phyloP scores from a whole-genome alignment of 2,329 filamentous ascomycete genomes.

The Septoria petroselini region DNA sequence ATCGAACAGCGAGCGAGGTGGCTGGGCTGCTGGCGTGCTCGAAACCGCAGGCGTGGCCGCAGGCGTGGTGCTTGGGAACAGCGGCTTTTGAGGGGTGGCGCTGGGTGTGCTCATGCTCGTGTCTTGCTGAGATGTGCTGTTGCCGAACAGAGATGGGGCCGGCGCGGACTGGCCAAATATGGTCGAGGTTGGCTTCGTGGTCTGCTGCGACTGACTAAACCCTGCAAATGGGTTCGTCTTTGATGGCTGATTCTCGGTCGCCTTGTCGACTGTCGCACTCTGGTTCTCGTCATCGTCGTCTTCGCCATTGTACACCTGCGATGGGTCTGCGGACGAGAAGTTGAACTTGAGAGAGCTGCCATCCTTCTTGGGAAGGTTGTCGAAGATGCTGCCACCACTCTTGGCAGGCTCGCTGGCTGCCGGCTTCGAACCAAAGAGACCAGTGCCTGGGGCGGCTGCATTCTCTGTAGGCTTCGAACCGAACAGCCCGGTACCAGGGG shows the following conservation, averaged over 20 bases:
- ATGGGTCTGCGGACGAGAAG: constrained; percentile 24
- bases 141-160: constrained; percentile 13
- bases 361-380: constrained; percentile 20
- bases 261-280: constrained; percentile 6
- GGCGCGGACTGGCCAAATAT: constrained; percentile 8
- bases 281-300: constrained; percentile 20
- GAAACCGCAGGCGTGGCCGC: constrained; percentile 13
- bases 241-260: constrained; percentile 7
- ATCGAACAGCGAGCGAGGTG: constrained; percentile 23
- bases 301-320: constrained; percentile 20
- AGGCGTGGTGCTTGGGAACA: constrained; percentile 9
- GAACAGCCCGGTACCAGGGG: constrained; percentile 10
- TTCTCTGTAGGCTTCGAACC: constrained; percentile 4
- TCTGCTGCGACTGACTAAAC: constrained; percentile 10
- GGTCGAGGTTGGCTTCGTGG: constrained; percentile 9
- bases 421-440: constrained; percentile 21
- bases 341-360: constrained; percentile 13
- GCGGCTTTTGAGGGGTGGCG: constrained; percentile 27
- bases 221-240: constrained; percentile 9
- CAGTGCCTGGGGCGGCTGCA: constrained; percentile 13
- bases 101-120: constrained; percentile 31
- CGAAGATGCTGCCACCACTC: constrained; percentile 21
- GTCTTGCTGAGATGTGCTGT: constrained; percentile 24
- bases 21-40: constrained; percentile 15
- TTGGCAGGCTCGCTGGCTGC: constrained; percentile 13